A percentile compares a stretch with the other conserved stretches of the same genome.
Conservation (phyloP, 352 stramenopile species). For the Plasmopara halstedii region DNA sequence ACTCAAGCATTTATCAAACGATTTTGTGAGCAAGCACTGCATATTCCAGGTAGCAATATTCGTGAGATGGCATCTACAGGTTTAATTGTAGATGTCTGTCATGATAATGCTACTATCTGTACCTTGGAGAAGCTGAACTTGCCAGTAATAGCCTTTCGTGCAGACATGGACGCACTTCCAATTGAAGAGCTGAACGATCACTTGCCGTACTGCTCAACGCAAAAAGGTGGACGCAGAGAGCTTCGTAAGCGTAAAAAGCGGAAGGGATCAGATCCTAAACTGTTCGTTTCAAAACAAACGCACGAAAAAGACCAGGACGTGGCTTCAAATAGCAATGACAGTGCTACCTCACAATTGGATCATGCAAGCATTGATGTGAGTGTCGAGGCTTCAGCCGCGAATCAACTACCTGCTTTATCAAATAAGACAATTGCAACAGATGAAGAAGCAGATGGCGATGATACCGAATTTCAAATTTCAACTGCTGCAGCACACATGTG, state of each 20-base stretch:
- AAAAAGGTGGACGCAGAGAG: constrained; percentile 51
- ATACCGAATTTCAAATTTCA: constrained; percentile 16
- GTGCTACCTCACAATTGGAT: constrained; percentile 1
- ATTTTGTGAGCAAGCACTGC: constrained; percentile 76
- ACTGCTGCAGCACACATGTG: constrained; percentile 85
- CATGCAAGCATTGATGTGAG: constrained; percentile 14
- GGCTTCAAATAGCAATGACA: constrained; percentile 1
- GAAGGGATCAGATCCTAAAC: constrained; percentile 21
- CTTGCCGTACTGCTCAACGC: constrained; percentile 68
- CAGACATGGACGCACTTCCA: constrained; percentile 95
- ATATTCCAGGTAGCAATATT: constrained; percentile 69
- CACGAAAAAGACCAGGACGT: background rate
- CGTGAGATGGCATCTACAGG: constrained; percentile 77
- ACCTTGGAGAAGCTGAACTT: constrained; percentile 45
- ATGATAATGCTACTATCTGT: constrained; percentile 46
- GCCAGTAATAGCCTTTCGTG: constrained; percentile 88
- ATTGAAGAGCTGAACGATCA: constrained; percentile 84
- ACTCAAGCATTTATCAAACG: constrained; percentile 82
- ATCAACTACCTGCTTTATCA: constrained; percentile 11
- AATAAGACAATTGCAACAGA: constrained; percentile 21
- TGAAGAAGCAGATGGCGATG: constrained; percentile 22
- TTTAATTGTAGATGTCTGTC: constrained; percentile 87
- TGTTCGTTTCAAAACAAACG: constrained; percentile 7
- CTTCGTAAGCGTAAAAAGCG: constrained; percentile 60
- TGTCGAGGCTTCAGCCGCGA: constrained; percentile 9